These are phyloP conservation scores for Breynia disticha DNA, from an alignment of 441 rosid genomes.

Conservation along the genomic window DNA sequence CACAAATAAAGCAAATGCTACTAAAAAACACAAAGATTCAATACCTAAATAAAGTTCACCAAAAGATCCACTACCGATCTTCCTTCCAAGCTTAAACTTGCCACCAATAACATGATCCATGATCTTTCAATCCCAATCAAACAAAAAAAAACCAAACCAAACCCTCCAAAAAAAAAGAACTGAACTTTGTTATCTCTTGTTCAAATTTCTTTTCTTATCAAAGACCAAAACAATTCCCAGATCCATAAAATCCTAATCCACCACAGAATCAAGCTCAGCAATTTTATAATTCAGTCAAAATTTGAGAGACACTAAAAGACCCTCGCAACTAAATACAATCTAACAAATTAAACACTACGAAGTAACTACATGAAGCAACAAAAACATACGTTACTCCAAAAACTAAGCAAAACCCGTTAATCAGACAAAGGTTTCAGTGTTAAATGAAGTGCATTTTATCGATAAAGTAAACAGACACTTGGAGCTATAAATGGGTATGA, in stretches of 20 bases:
- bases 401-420: too few species aligned
- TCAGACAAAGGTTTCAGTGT: too few species aligned
- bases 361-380: too few species aligned
- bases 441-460: too few species aligned
- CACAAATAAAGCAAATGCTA: not conserved
- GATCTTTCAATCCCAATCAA: conserved; percentile 7
- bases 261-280: conserved; percentile 4
- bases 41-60: conserved; percentile 92
- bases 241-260: conserved; percentile 19
- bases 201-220: not conserved
- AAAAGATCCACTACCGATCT: conserved; percentile 95
- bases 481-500: not conserved
- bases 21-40: conserved; percentile 4
- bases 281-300: conserved; percentile 3
- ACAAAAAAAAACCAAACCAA: not conserved
- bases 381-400: too few species aligned
- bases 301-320: too few species aligned
- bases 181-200: too few species aligned
- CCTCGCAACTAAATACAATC: too few species aligned
- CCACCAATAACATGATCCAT: conserved; percentile 95
- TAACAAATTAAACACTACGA: too few species aligned
- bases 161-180: not conserved
- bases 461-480: too few species aligned
- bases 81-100: conserved; percentile 84
- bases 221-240: conserved; percentile 12